Percentiles rank a stretch among this genome's conserved stretches.
Conservation (phyloP, 129 eudicot genomes). For the Chrysanthemum makinoi region DNA sequence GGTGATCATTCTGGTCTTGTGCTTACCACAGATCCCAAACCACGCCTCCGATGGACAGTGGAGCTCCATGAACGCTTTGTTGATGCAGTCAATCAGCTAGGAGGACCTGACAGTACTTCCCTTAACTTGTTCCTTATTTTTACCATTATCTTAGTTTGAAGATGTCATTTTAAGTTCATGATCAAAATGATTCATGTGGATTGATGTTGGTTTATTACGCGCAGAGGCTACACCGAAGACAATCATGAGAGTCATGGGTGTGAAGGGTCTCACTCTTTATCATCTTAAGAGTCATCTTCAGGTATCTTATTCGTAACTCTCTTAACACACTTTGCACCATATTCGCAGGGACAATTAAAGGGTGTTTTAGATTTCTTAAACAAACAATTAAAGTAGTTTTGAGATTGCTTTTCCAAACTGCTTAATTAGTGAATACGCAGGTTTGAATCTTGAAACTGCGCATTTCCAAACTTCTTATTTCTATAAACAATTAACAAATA, state of each 20-base stretch:
- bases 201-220: not conserved
- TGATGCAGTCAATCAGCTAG: constrained; percentile 88
- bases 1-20: constrained; percentile 79
- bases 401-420: too few relatives aligned
- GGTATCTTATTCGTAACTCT: constrained; percentile 15
- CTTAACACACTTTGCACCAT: too few relatives aligned
- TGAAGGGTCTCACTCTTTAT: constrained; percentile 95
- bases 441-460: too few relatives aligned
- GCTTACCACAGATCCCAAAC: constrained; percentile 87
- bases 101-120: constrained; percentile 78
- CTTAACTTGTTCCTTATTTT: not conserved
- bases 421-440: too few relatives aligned
- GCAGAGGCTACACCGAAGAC: constrained; percentile 99
- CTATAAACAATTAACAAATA: too few relatives aligned
- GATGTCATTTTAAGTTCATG: too few relatives aligned
- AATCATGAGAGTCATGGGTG: constrained; percentile 99
- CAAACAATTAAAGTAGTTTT: too few relatives aligned
- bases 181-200: not conserved
- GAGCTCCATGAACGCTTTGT: constrained; percentile 93
- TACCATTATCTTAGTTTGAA: not conserved
- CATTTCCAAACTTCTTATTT: too few relatives aligned
- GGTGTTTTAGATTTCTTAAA: too few relatives aligned
- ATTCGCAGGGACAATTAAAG: too few relatives aligned
- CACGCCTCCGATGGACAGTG: constrained; percentile 84
- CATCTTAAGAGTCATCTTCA: constrained; percentile 83